Percentiles rank a stretch among this genome's conserved stretches.
phyloP scores from a whole-genome alignment of 2,329 filamentous ascomycete species.

The Chaetoscypha palmicola region DNA sequence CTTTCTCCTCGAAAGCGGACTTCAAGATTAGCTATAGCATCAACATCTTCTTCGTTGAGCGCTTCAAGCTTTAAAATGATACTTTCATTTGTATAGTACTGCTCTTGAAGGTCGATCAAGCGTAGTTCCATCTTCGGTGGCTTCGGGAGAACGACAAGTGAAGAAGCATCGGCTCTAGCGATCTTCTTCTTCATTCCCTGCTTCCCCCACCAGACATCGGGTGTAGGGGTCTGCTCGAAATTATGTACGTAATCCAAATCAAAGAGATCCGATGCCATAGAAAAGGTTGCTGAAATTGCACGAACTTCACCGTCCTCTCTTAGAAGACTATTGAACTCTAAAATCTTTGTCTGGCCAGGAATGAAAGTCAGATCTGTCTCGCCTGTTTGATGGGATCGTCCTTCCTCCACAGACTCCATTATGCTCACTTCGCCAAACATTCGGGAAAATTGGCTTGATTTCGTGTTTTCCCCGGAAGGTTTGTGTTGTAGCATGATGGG shows the following conservation, averaged over 20 bases:
- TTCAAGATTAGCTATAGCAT: slow-evolving; percentile 65
- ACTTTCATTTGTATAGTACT: slow-evolving; percentile 81
- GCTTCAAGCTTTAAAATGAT: slow-evolving; percentile 64
- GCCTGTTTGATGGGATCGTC: slow-evolving; percentile 42
- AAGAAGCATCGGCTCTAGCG: slow-evolving; percentile 43
- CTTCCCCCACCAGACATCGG: slow-evolving; percentile 45
- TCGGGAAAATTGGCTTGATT: not conserved
- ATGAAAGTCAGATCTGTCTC: slow-evolving; percentile 56
- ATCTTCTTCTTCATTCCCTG: slow-evolving; percentile 39
- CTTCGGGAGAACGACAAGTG: slow-evolving; percentile 72
- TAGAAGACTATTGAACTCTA: slow-evolving; percentile 64
- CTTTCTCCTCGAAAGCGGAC: slow-evolving; percentile 57
- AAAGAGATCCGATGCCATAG: slow-evolving; percentile 58
- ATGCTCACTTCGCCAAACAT: slow-evolving; percentile 19
- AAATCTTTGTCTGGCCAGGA: slow-evolving; percentile 62
- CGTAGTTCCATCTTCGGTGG: slow-evolving; percentile 84
- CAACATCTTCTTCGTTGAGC: slow-evolving; percentile 75
- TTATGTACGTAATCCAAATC: slow-evolving; percentile 58
- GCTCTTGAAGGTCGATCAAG: slow-evolving; percentile 52
- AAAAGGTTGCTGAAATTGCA: slow-evolving; percentile 56
- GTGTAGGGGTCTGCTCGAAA: slow-evolving; percentile 38
- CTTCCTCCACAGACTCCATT: slow-evolving; percentile 24
- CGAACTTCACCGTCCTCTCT: slow-evolving; percentile 75
- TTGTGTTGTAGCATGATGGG: slow-evolving; percentile 41
- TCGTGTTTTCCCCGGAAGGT: not conserved